Base-by-base conservation (phyloP, 495 filamentous ascomycete species). In the Viridothelium virens region DNA sequence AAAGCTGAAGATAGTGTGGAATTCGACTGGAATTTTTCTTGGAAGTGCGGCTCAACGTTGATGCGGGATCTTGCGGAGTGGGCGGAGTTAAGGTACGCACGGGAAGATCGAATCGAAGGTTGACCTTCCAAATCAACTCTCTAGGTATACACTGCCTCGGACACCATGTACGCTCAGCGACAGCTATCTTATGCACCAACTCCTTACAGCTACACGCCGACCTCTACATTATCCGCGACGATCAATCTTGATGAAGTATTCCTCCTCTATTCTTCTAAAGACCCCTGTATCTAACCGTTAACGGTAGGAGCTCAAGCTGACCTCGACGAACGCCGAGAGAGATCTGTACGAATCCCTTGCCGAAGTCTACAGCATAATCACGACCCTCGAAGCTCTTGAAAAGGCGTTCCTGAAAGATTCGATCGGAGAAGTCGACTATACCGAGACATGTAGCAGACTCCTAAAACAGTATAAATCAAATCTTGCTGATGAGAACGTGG, bases 391-490 rank as follows among this genome's bases (percentile, higher is more conserved):
- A 72, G 92, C 92, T 63, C 82, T 99, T 6, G 94, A 99, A 72
- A 96, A 95, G 74, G 95, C 94, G 14, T 97, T 93, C 79, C 87
- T 97, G 56, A 93, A 95, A 77, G 94, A 99, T 81, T 92, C 91
- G 18, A 90, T 99, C 53, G 84, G 87, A 6, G 92, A 97, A 74
- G 80, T 81, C 65, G 91, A 96, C 73, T 98, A 98, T 76, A 96
- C 94, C 3, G 93, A 96, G 73, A 96, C 91, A 65, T 99, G 94
- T 79, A 87, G 89, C 69, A 85, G 95, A 41, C 83, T 96, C 59
- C 77, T 99, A 70, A 96, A 96, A 79, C 94, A 99, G 76, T 99
- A 99, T 80, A 95, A 94, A 75, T 93, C 91, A 37, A 91, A 92
- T 66, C 76, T 97, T 36, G 88, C 87, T 34, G 91, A 96, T 75